These are phyloP conservation scores for Diversispora epigaea DNA, from an alignment of 192 early-diverging fungal species.

Conservation along the genomic window DNA sequence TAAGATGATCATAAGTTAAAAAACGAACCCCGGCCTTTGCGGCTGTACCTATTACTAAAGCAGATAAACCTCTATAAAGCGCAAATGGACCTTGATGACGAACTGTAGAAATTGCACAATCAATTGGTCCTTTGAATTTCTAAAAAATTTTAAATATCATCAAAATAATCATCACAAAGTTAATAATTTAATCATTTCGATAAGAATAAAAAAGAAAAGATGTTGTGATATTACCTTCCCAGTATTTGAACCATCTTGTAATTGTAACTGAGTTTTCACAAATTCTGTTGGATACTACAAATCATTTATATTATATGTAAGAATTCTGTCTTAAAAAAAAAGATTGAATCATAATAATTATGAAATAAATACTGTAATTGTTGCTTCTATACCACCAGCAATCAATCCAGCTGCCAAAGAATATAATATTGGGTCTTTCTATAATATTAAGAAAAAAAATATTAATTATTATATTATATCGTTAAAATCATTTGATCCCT, in stretches of 20 bases:
- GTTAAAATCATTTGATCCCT: no score
- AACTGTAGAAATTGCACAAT: constrained; percentile 74
- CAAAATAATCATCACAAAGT: neutral
- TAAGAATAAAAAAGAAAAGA: neutral
- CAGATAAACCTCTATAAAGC: constrained; percentile 85
- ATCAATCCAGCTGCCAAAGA: constrained; percentile 82
- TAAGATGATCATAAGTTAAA: constrained; percentile 86
- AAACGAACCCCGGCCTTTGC: constrained; percentile 93
- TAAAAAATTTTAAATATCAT: constrained; percentile 32
- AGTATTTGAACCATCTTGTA: constrained; percentile 59
- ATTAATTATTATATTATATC: no score
- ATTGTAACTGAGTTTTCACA: constrained; percentile 94
- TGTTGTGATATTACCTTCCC: constrained; percentile 17
- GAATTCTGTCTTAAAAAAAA: neutral
- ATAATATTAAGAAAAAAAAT: neutral
- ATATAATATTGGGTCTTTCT: constrained; percentile 20
- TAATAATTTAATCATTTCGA: neutral
- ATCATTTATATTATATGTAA: neutral
- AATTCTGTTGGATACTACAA: constrained; percentile 86
- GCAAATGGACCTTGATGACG: constrained; percentile 68
- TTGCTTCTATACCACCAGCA: constrained; percentile 89
- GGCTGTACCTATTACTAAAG: constrained; percentile 89
- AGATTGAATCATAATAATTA: neutral
- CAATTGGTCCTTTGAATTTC: constrained; percentile 76
- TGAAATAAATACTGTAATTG: constrained; percentile 55